Percentiles rank a stretch among this genome's conserved stretches.
These are phyloP conservation scores for Udeniomyces megalosporus DNA, from an alignment of 768 basidiomycete species.

Conservation along the genomic window DNA sequence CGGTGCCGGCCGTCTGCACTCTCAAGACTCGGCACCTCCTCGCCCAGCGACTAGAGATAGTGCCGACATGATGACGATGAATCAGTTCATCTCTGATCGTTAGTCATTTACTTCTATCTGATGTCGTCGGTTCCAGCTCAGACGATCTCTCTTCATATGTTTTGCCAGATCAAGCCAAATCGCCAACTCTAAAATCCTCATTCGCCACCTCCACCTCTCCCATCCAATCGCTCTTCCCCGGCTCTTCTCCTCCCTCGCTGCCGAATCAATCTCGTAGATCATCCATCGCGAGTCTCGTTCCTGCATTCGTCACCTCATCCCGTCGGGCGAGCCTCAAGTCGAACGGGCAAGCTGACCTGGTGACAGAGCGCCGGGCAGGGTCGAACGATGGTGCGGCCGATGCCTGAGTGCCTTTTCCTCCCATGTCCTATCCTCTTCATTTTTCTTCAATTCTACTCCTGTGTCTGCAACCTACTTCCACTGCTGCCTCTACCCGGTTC, in stretches of 20 bases:
- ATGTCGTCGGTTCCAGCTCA: neutral
- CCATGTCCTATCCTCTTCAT: neutral
- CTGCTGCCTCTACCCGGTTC: neutral
- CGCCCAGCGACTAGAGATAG: conserved; percentile 30
- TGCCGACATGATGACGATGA: conserved; percentile 41
- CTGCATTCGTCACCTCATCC: neutral
- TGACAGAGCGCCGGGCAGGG: neutral
- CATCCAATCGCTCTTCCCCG: neutral
- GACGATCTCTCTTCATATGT: neutral
- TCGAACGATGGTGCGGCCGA: neutral
- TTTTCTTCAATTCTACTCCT: neutral
- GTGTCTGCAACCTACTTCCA: neutral
- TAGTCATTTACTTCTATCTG: neutral
- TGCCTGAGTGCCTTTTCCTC: neutral
- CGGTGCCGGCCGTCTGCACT: conserved; percentile 51
- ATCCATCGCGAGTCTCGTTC: neutral
- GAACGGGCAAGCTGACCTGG: no score
- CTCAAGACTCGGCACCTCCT: conserved; percentile 50
- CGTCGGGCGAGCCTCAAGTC: no score
- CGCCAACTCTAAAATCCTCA: conserved; percentile 1
- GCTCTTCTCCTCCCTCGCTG: neutral
- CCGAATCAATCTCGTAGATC: neutral
- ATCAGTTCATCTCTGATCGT: conserved; percentile 47
- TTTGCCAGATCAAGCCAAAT: no score
- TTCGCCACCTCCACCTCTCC: conserved; percentile 16